Base-by-base conservation (phyloP, 257 asterid genomes). In the Perilla frutescens region DNA sequence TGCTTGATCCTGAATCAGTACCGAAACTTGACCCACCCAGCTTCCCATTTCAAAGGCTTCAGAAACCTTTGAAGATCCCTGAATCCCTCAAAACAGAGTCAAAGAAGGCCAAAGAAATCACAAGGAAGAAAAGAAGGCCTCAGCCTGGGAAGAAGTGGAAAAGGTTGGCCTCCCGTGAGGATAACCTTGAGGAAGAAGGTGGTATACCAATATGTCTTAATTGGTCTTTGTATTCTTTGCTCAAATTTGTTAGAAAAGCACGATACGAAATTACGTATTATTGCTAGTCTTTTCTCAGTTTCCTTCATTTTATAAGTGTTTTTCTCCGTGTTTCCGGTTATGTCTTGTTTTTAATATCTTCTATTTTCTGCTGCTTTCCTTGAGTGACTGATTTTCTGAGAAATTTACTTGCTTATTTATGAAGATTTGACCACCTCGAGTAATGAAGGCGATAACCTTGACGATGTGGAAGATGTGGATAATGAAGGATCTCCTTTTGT, bases 21-120 rank as follows among this genome's bases (percentile, higher is more conserved):
- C 97, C 98, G n/a, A 90, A 76, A 84, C 96, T 90, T 71, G 97
- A 92, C 70, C 82, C 88, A 54, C 97, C 99, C n/a, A 87, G 85
- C 74, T 79, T 31, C 72, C 90, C 96, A 70, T 95, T 95, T 73
- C 87, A 84, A 63, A 89, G 96, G 70, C 86, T 88, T 62, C 78
- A 84, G 70, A 79, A 44, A 67, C 86, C 93, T 45, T 68, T 90
- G 61, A 90, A 83, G 86, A 79, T 82, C 79, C 82, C 89, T 67
- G 82, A 43, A 7, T 85, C 89, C 60, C 81, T 74, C 55, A 87
- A 83, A 68, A 62, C 54, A 70, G 88, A 86, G 36, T 44, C 83
- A 45, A 86, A 76, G 69, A 83, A 80, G 76, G 87, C 76, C 26
- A 82, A 82, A 68, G 82, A 68, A 48, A 44, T 44, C 62, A 86